phyloP scores from a whole-genome alignment of 164 flowering plant genomes.

The Vitis vinifera region DNA sequence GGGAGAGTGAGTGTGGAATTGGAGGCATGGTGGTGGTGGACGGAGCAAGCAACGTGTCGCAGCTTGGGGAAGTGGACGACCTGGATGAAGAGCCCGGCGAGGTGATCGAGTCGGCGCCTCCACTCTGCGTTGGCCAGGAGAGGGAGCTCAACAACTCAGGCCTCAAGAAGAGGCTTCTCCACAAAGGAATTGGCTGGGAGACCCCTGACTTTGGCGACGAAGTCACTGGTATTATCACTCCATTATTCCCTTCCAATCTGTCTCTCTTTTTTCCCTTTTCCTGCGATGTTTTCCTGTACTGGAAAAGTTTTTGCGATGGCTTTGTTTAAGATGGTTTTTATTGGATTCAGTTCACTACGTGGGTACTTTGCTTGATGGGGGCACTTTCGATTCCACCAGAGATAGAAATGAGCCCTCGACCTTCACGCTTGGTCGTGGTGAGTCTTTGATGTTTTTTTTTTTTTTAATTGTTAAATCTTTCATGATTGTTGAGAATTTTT shows the following conservation, averaged over 20 bases:
- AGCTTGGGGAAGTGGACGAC: conserved; percentile 42
- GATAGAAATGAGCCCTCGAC: conserved; percentile 43
- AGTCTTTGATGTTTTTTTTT: conserved; percentile 11
- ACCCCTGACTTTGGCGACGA: conserved; percentile 66
- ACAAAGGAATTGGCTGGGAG: conserved; percentile 54
- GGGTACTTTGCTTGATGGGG: conserved; percentile 57
- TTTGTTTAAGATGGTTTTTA: background rate
- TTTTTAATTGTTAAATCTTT: background rate
- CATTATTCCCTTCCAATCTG: too few relatives aligned
- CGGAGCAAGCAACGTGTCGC: conserved; percentile 24
- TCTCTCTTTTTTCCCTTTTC: background rate
- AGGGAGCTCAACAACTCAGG: conserved; percentile 42
- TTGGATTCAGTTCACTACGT: conserved; percentile 58
- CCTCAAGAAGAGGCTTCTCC: conserved; percentile 67
- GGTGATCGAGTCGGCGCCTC: conserved; percentile 73
- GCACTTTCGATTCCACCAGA: conserved; percentile 49
- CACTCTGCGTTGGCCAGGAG: conserved; percentile 73
- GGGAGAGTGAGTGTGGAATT: conserved; percentile 4
- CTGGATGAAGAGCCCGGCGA: conserved; percentile 69
- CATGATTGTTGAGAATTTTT: background rate
- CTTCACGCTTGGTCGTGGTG: conserved; percentile 63
- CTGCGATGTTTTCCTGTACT: background rate
- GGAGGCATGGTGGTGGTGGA: conserved; percentile 11
- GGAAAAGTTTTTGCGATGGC: background rate
- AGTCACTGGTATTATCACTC: conserved; percentile 46